Evolutionary conservation across 441 rosid species (phyloP).

Genomic region (California macrophylla): DNA sequence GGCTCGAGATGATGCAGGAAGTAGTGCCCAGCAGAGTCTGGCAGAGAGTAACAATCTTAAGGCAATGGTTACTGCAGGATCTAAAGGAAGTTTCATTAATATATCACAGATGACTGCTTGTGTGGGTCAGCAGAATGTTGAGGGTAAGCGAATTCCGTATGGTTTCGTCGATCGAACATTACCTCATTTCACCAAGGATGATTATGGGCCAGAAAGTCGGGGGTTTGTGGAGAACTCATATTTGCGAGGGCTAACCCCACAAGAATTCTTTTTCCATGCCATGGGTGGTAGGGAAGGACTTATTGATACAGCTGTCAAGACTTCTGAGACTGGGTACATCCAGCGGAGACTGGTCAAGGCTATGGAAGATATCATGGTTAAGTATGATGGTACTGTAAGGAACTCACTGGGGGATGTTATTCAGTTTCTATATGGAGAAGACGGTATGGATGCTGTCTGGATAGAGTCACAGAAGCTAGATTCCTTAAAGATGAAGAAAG

Average conservation of each 20-base stretch:
- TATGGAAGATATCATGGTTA: conserved; percentile 99
- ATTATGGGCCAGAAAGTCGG: conserved; percentile 96
- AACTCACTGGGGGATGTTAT: conserved; percentile 95
- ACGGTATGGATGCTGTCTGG: conserved; percentile 99
- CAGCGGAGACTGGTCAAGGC: conserved; percentile 98
- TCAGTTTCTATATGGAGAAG: conserved; percentile 97
- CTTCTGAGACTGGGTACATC: conserved; percentile 97
- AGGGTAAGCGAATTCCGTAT: conserved; percentile 94
- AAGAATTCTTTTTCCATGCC: conserved; percentile 97
- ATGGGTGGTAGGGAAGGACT: conserved; percentile 99
- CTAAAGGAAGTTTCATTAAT: conserved; percentile 97
- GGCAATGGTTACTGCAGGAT: conserved; percentile 99
- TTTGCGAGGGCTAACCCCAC: conserved; percentile 95
- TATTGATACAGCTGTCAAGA: conserved; percentile 95
- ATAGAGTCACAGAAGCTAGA: conserved; percentile 87
- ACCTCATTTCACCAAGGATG: conserved; percentile 96
- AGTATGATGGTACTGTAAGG: conserved; percentile 96
- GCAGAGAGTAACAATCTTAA: conserved; percentile 96
- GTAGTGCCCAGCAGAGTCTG: conserved; percentile 90
- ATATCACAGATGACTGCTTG: conserved; percentile 99
- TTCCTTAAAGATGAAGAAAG: conserved; percentile 77
- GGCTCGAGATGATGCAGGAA: conserved; percentile 99
- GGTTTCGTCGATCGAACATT: conserved; percentile 83
- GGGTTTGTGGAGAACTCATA: conserved; percentile 98
- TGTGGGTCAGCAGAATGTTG: conserved; percentile 99